Base-by-base conservation (phyloP, 2,329 filamentous ascomycete genomes). In the Nemania sp. region DNA sequence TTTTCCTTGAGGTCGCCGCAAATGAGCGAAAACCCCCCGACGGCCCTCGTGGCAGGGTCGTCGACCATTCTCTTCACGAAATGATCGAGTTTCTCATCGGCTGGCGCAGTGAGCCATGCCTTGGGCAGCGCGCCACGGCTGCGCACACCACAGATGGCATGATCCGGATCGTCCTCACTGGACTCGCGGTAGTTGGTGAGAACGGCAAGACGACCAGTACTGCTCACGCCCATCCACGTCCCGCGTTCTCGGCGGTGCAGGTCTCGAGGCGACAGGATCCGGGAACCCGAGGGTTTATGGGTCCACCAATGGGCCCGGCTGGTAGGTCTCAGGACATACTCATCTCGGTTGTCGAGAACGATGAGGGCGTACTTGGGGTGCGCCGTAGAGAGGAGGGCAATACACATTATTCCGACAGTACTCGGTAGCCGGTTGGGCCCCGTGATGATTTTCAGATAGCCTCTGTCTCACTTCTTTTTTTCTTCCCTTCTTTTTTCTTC, bases 321-420 rank as follows among this genome's bases (percentile, higher is more conserved):
- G 1, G 86, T 89, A 3, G 86, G 86, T 29, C 86, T 81, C 13
- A 87, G 79, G 64, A 89, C 84, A 75, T 84, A 89, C 73, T 89
- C 90, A 78, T 94, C 90, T 68, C 90, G 85, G 74, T 94, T 94
- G 77, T 92, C 86, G 72, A 92, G 80, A 62, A 91, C 77, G 68
- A 94, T 89, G 62, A 93, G 81, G 25, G 88, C 83, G 75, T 93
- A 93, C 66, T 83, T 80, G 10, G 90, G 90, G 72, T 93, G 90
- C 47, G 88, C 83, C 17, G 90, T 93, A 25, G 90, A 91, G 60
- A 91, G 79, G 47, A 93, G 79, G 50, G 87, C 87, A 76, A 93
- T 92, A 73, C 90, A 93, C 90, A 93, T 93, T 58, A 51, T 74
- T 64, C 40, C 48, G 53, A 60, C 20, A 11, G 47, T 42, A 15